phyloP scores from a whole-genome alignment of 495 filamentous ascomycete species.

The Hyaloscypha variabilis region DNA sequence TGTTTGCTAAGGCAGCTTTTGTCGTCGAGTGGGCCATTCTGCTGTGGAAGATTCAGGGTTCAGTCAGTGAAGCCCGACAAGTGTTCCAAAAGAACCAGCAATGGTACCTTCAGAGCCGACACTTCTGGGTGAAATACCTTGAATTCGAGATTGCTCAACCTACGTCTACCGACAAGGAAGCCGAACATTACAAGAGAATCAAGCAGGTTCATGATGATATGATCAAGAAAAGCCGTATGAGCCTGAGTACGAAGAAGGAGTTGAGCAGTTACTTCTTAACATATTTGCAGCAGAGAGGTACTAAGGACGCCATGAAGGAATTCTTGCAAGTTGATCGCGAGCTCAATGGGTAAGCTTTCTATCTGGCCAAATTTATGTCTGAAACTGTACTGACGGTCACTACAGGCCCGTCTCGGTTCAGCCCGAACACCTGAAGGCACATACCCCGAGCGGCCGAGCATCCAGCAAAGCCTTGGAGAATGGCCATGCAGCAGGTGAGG shows the following conservation, averaged over 20 bases:
- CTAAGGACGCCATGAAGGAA: constrained; percentile 82
- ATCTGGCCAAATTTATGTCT: constrained; percentile 2
- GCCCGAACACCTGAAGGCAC: constrained; percentile 31
- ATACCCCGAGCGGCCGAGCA: constrained; percentile 3
- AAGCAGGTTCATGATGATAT: constrained; percentile 82
- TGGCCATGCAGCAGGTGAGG: constrained; percentile 55
- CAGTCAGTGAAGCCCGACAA: constrained; percentile 79
- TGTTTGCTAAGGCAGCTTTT: constrained; percentile 82
- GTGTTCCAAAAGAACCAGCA: constrained; percentile 83
- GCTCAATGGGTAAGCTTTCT: constrained; percentile 71
- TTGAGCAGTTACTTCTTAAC: constrained; percentile 78
- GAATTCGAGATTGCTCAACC: constrained; percentile 90
- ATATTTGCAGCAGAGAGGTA: constrained; percentile 83
- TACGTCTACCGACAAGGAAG: constrained; percentile 65
- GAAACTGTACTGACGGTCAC: constrained; percentile 18
- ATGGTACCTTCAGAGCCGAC: constrained; percentile 82
- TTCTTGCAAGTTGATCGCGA: constrained; percentile 84
- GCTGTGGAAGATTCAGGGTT: constrained; percentile 89
- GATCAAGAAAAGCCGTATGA: constrained; percentile 72
- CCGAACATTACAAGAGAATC: constrained; percentile 69
- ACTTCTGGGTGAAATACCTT: constrained; percentile 92
- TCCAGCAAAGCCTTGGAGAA: constrained; percentile 55
- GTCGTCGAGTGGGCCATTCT: constrained; percentile 89
- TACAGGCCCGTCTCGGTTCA: constrained; percentile 54
- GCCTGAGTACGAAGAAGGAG: constrained; percentile 69